Evolutionary conservation across 1,284 basidiomycete genomes (phyloP), one percentile per base, ranked within the genome.

Genomic region (Irpex sp.): DNA sequence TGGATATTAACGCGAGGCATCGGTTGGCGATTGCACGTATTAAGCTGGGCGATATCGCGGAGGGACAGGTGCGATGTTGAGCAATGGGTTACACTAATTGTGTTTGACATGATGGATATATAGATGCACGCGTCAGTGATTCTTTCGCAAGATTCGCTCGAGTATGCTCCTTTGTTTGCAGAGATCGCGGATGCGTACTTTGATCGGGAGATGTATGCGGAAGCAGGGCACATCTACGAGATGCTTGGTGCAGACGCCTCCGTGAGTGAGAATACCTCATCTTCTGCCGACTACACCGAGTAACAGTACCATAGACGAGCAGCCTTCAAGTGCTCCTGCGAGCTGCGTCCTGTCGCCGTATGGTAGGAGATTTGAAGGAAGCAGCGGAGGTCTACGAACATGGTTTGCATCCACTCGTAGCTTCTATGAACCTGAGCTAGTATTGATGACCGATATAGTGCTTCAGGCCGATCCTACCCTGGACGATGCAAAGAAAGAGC

Each of bases 141-240:
- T 19, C 78, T 92, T 0, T 73, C 81, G 0, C 81, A 93, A 65
- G 91, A 94, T 62, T 78, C 89, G 0, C 70, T 84, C 3, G 87
- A 93, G 65, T 93, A 94, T 67, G 85, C 88, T 0, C 82, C 87
- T 1, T 76, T 95, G 2, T 94, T 93, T 71, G 81, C 79, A 1
- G 93, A 96, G 69, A 87, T 96, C 21, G 94, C 91, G 0, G 91
- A 94, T 64, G 90, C 91, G 0, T 91, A 91, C 70, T 90, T 90
- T 70, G 88, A 93, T 56, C 77, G 82, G 8, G 84, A 86, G 64
- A 75, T 90, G 75, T 93, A 86, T 73, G 82, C 82, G 0, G 84
- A 91, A 54, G 93, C 94, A 0, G 78, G 86, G n/a, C 83, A 85
- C 1, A 87, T 92, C 55, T 94, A 93, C 68, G 88, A 90, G 64